Evolutionary conservation across 2,329 filamentous ascomycete genomes (phyloP).

Genomic region (Trichophyton rubrum): DNA sequence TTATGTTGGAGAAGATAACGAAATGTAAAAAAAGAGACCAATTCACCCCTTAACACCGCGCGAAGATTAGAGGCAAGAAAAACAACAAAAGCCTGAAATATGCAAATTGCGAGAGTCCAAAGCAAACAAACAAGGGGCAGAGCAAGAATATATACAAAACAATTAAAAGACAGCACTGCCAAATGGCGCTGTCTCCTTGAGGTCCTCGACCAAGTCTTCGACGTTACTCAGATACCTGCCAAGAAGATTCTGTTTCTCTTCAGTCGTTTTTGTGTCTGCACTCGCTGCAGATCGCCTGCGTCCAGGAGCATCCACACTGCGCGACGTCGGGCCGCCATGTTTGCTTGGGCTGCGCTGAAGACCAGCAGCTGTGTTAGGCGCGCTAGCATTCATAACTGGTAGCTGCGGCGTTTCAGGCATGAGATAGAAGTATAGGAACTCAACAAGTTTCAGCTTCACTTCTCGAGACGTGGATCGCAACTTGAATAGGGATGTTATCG

Average conservation of each 20-base stretch:
- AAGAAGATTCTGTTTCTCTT: conserved; percentile 70
- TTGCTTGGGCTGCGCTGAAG: conserved; percentile 59
- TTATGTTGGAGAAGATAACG: neutral
- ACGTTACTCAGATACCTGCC: conserved; percentile 70
- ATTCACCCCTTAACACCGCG: neutral
- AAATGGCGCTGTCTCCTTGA: conserved; percentile 67
- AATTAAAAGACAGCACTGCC: conserved; percentile 36
- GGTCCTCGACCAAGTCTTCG: conserved; percentile 70
- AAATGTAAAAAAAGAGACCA: neutral
- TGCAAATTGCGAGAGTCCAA: neutral
- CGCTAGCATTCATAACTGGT: conserved; percentile 12
- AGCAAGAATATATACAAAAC: neutral
- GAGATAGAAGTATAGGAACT: conserved; percentile 97
- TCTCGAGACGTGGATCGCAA: conserved; percentile 70
- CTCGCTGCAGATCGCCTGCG: conserved; percentile 19
- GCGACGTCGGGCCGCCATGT: conserved; percentile 43
- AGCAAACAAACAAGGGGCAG: neutral
- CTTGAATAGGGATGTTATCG: conserved; percentile 87
- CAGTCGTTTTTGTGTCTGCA: conserved; percentile 48
- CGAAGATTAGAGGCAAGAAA: neutral
- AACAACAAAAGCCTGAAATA: neutral
- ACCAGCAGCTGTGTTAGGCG: conserved; percentile 33
- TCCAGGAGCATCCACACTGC: conserved; percentile 24
- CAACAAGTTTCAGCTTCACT: conserved; percentile 90
- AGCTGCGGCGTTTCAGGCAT: conserved; percentile 67